phyloP scores from a whole-genome alignment of 371 early-diverging fungal species.

The Mucor racemosus region DNA sequence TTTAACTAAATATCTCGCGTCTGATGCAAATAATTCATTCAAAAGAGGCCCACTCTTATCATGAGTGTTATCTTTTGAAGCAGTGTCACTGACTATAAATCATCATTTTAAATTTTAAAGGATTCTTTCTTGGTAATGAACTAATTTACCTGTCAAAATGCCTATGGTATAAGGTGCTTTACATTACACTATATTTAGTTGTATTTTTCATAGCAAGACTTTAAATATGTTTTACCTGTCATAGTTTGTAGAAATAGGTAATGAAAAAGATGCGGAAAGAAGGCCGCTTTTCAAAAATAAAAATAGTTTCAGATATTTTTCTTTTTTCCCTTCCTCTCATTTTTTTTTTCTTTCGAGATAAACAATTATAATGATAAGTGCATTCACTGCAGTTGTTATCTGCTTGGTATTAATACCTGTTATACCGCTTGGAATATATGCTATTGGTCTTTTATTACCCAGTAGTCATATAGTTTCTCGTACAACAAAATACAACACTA shows the following conservation, averaged over 20 bases:
- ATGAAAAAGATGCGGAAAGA: neutral
- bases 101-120: too few species aligned
- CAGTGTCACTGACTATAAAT: conserved; percentile 64
- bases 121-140: too few species aligned
- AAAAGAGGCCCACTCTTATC: conserved; percentile 72
- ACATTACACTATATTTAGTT: neutral
- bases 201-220: neutral
- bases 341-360: neutral
- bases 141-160: conserved; percentile 17
- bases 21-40: conserved; percentile 34
- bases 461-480: conserved; percentile 24
- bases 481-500: conserved; percentile 23
- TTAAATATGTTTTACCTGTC: neutral
- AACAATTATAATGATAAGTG: conserved; percentile 13
- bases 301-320: conserved; percentile 1
- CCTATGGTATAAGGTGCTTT: conserved; percentile 13
- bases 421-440: conserved; percentile 30
- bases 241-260: neutral
- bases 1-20: conserved; percentile 39
- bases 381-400: conserved; percentile 13
- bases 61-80: conserved; percentile 50
- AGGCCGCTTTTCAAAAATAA: neutral
- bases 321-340: conserved; percentile 1
- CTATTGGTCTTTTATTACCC: conserved; percentile 29
- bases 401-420: conserved; percentile 23